phyloP scores from a whole-genome alignment of 306 rosid species.

The Vachellia collinsii region DNA sequence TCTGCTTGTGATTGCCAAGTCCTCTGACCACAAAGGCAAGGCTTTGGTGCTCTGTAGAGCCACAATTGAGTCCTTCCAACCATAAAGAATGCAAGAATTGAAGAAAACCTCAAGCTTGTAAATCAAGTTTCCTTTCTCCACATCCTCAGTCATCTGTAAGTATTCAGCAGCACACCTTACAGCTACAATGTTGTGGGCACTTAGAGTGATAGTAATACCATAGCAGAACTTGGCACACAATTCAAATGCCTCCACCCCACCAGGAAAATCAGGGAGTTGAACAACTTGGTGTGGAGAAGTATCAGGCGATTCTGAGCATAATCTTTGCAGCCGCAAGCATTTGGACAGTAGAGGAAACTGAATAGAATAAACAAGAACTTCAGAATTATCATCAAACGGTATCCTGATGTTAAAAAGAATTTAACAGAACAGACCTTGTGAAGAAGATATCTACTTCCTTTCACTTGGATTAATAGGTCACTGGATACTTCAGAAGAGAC shows the following conservation, averaged over 20 bases:
- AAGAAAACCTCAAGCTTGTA: slow-evolving; percentile 89
- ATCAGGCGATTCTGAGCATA: slow-evolving; percentile 79
- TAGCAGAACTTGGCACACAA: slow-evolving; percentile 95
- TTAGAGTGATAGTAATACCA: slow-evolving; percentile 85
- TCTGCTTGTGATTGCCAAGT: slow-evolving; percentile 75
- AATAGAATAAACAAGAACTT: slow-evolving; percentile 42
- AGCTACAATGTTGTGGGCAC: slow-evolving; percentile 89
- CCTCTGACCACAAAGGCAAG: slow-evolving; percentile 78
- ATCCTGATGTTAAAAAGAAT: background rate
- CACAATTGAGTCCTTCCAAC: slow-evolving; percentile 92
- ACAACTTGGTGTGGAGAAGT: slow-evolving; percentile 70
- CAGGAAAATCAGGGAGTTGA: slow-evolving; percentile 86
- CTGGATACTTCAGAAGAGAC: slow-evolving; percentile 95
- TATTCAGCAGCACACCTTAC: slow-evolving; percentile 90
- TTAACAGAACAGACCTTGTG: slow-evolving; percentile 69
- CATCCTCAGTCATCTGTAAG: slow-evolving; percentile 93
- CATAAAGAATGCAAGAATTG: slow-evolving; percentile 84
- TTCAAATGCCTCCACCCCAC: slow-evolving; percentile 89
- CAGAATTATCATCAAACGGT: background rate
- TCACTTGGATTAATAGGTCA: slow-evolving; percentile 91
- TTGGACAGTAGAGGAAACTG: slow-evolving; percentile 98
- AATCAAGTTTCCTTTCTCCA: slow-evolving; percentile 85
- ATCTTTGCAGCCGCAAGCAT: slow-evolving; percentile 74
- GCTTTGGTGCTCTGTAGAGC: slow-evolving; percentile 87
- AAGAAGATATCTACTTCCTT: slow-evolving; percentile 85